phyloP scores from a whole-genome alignment of 2,329 filamentous ascomycete species.

The Diaporthe eres region DNA sequence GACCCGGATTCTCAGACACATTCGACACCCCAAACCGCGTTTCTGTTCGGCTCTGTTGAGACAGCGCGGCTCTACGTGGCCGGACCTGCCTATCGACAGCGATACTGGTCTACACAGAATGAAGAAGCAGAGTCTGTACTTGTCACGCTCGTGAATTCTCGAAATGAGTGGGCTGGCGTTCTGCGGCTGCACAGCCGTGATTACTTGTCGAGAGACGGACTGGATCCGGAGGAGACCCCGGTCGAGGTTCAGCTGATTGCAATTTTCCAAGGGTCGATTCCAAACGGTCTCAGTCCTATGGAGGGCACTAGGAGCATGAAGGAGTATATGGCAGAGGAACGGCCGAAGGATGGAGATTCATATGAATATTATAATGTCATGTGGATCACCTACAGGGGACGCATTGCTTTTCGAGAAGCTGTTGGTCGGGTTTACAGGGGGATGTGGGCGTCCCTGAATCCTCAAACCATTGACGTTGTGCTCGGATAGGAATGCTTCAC shows the following conservation, averaged over 20 bases:
- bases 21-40: not conserved
- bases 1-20: not conserved
- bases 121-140: not conserved
- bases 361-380: slow-evolving; percentile 19
- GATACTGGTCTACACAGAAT: not conserved
- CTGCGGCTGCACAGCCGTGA: not conserved
- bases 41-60: not conserved
- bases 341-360: slow-evolving; percentile 1
- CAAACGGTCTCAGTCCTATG: not conserved
- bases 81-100: too few species aligned
- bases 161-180: slow-evolving; percentile 3
- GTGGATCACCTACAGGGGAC: not conserved
- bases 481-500: not conserved
- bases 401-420: slow-evolving; percentile 15
- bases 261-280: not conserved
- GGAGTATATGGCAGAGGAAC: not conserved
- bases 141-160: not conserved
- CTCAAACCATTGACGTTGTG: not conserved
- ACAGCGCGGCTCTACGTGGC: not conserved
- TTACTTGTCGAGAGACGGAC: not conserved
- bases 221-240: not conserved
- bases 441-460: slow-evolving; percentile 14
- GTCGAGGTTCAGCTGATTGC: not conserved
- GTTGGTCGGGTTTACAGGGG: slow-evolving; percentile 25
- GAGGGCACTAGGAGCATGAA: not conserved